A percentile compares a stretch with the other conserved stretches of the same genome.
phyloP scores from a whole-genome alignment of 352 stramenopile genomes.

The Pythium aquatile region DNA sequence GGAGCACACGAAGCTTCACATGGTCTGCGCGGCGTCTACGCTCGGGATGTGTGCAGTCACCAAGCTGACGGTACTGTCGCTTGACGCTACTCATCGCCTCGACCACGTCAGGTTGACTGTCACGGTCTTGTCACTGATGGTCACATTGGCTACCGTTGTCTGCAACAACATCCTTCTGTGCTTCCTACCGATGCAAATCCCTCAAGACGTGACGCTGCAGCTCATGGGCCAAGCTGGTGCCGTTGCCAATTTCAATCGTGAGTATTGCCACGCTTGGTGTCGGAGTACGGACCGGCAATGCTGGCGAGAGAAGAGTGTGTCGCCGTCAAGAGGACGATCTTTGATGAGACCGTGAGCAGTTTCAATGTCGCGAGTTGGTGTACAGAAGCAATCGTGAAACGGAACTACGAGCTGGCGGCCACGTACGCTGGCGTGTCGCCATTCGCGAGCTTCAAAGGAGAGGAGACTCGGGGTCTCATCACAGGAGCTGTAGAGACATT shows the following conservation, averaged over 20 bases:
- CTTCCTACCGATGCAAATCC: not conserved
- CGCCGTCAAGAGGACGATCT: not conserved
- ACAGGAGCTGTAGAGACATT: not conserved
- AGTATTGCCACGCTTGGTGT: not conserved
- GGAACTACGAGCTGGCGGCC: not conserved
- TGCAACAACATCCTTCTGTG: not conserved
- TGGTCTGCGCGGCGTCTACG: not conserved
- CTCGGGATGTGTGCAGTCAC: not conserved
- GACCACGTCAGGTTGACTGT: not conserved
- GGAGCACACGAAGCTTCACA: not conserved
- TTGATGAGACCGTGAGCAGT: not conserved
- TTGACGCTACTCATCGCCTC: not conserved
- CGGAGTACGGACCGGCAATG: not conserved
- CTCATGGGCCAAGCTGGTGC: not conserved
- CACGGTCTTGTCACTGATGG: not conserved
- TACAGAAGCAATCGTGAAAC: not conserved
- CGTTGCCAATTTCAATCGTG: not conserved
- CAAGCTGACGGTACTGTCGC: not conserved
- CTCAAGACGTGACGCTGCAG: not conserved
- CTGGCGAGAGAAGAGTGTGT: not conserved
- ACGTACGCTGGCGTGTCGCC: not conserved
- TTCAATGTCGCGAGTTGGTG: not conserved
- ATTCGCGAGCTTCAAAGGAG: not conserved
- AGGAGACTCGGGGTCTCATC: not conserved
- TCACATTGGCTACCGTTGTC: not conserved